Evolutionary conservation across 345 rosid species (phyloP).

Genomic region (Gossypium mustelinum): DNA sequence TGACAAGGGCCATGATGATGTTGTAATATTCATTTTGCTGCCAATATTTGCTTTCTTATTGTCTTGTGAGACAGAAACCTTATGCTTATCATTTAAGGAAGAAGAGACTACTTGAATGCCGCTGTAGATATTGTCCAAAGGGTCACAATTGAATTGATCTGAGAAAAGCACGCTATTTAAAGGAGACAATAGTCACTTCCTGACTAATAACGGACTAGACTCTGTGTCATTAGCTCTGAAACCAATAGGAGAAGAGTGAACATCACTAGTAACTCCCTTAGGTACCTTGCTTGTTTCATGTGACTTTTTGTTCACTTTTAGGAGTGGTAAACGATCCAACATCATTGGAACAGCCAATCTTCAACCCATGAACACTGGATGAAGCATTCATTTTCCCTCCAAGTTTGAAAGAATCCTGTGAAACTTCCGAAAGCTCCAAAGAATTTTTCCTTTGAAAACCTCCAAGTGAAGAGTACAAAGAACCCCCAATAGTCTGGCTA

Average conservation of each 20-base stretch:
- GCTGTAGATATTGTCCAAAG: slow-evolving; percentile 49
- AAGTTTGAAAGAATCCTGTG: slow-evolving; percentile 37
- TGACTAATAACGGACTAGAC: slow-evolving; percentile 51
- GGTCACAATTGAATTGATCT: slow-evolving; percentile 51
- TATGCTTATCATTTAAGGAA: slow-evolving; percentile 24
- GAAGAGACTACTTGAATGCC: slow-evolving; percentile 37
- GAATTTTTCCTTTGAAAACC: slow-evolving; percentile 53
- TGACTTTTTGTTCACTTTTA: slow-evolving; percentile 34
- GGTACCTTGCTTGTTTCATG: slow-evolving; percentile 27
- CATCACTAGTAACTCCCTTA: slow-evolving; percentile 34
- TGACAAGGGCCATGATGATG: slow-evolving; percentile 40
- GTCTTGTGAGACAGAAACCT: slow-evolving; percentile 43
- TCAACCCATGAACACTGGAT: slow-evolving; percentile 40
- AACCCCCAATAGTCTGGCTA: slow-evolving; percentile 20
- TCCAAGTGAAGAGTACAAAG: slow-evolving; percentile 40
- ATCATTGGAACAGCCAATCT: slow-evolving; percentile 36
- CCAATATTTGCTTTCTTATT: slow-evolving; percentile 55
- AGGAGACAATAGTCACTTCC: slow-evolving; percentile 73
- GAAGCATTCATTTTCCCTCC: slow-evolving; percentile 32
- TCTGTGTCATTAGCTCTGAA: slow-evolving; percentile 40
- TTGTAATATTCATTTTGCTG: slow-evolving; percentile 26
- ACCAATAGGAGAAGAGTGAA: slow-evolving; percentile 29
- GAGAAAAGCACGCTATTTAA: slow-evolving; percentile 51
- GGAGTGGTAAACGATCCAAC: slow-evolving; percentile 32
- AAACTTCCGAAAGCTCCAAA: slow-evolving; percentile 38